A percentile compares a stretch with the other conserved stretches of the same genome.
phyloP scores from a whole-genome alignment of 768 basidiomycete species.

The Boletales sp. region DNA sequence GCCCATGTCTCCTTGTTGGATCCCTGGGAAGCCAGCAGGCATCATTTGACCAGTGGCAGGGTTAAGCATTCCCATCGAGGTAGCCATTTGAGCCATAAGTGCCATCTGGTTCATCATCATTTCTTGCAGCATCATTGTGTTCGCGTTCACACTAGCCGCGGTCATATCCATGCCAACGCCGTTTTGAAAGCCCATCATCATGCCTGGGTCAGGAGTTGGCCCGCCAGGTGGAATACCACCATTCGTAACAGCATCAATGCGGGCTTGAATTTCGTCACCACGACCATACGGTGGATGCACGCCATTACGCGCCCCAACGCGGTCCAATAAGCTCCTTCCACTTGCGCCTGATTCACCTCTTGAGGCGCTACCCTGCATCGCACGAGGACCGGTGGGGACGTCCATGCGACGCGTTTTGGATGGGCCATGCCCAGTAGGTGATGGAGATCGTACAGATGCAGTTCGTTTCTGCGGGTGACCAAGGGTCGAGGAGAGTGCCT shows the following conservation, averaged over 20 bases:
- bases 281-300: slow-evolving; percentile 31
- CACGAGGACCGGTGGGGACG: slow-evolving; percentile 81
- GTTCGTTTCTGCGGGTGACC: slow-evolving; percentile 55
- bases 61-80: slow-evolving; percentile 75
- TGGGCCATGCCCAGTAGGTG: slow-evolving; percentile 60
- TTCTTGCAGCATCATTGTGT: slow-evolving; percentile 76
- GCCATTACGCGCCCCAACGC: slow-evolving; percentile 60
- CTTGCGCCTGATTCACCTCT: slow-evolving; percentile 21
- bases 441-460: slow-evolving; percentile 61
- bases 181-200: slow-evolving; percentile 47
- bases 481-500: slow-evolving; percentile 65
- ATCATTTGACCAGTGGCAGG: slow-evolving; percentile 55
- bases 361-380: slow-evolving; percentile 49
- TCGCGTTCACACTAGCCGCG: slow-evolving; percentile 54
- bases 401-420: slow-evolving; percentile 73
- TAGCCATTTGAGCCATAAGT: slow-evolving; percentile 90
- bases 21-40: slow-evolving; percentile 54
- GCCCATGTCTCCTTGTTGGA: slow-evolving; percentile 51
- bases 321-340: slow-evolving; percentile 72
- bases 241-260: slow-evolving; percentile 74
- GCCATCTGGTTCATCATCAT: slow-evolving; percentile 93
- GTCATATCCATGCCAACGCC: slow-evolving; percentile 40
- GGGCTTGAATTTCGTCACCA: slow-evolving; percentile 71
- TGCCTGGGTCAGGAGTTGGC: slow-evolving; percentile 26
- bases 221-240: slow-evolving; percentile 39